Base-by-base conservation (phyloP, 169 alveolate genomes). In the Cryptosporidium xiaoi region DNA sequence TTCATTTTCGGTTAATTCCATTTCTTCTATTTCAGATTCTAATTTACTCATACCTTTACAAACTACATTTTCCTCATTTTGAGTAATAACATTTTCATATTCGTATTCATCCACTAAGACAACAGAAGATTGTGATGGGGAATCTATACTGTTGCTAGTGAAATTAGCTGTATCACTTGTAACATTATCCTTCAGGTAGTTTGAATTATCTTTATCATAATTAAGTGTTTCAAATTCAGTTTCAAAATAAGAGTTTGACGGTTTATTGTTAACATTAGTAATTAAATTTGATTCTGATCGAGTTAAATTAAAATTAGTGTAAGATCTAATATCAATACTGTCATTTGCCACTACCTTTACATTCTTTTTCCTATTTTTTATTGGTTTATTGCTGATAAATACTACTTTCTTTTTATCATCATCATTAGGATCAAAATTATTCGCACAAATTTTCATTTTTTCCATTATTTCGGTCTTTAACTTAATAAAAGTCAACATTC, bases 241-340 rank as follows among this genome's bases (percentile, higher is more conserved):
- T n/a, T 40, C 48, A 40, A 6, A 40, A 40, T 40, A 40, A 40
- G 48, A 40, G 10, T 40, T 40, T 40, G 48, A 8, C 10, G 48
- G 10, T 40, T 40, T 40, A 40, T 40, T 40, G 4, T 40, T 40
- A 40, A 40, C 48, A 6, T 53, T 53, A 16, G 4, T 16, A 53
- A 53, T 53, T 20, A 53, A 53, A n/a, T 53, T 5, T 53, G 4
- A 5, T 5, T 5, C 29, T 20, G 29, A 53, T 3, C 18, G 36
- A 62, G 18, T 20, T 24, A 62, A 27, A 20, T 36, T 40, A 24
- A 77, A 77, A 10, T 77, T 77, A n/a, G 87, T 44, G 16, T 77
- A 77, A 31, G 87, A 77, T 48, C 87, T 77, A 18, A 77, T 77
- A 50, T 77, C 87, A 12, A 77, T 13, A 36, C 7, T 60, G 8